Base-by-base conservation (phyloP, 208 protist species). In the Crithidia bombi region DNA sequence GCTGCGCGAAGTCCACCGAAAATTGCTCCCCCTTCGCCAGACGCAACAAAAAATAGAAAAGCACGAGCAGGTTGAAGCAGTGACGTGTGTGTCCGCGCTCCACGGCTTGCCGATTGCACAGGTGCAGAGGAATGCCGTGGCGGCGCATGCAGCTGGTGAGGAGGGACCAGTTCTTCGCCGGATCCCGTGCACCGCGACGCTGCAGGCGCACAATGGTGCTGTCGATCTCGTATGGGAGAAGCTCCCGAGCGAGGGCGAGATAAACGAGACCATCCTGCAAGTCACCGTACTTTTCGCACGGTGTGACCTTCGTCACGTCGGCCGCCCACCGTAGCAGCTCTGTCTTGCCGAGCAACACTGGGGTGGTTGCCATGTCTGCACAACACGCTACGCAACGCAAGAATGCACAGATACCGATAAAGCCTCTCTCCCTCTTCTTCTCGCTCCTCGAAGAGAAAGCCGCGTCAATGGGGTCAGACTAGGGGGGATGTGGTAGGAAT, bases 11-110 rank as follows among this genome's bases (percentile, higher is more conserved):
- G 65, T 87, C 77, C 12, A 84, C 84, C 14, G 75, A 79, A 26
- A 94, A 87, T 6, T 81, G 70, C 21, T 79, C 61, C 46, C 78
- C 68, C 1, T 62, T 25, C 0, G 67, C 15, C 7, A 94, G 65
- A 21, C 65, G 59, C 19, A 56, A 23, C 32, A 94, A 54, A 35
- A 94, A 94, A 63, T 90, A 94, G 47, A 88, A 90, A 35, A 90
- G 66, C 14, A 92, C 83, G 26, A 94, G 63, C 23, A 82, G 64
- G 71, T 91, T 90, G 65, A 86, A 91, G 73, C 85, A 91, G 58
- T 81, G 67, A 1, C 80, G 70, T 19, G 79, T 79, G 55, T 82
- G 64, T 14, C 79, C 86, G 30, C 74, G 73, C 11, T 78, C 65
- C 11, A 94, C 57, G 15, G 78, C 78, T 30, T 79, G 58, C 21